Conservation (phyloP, 352 stramenopile species). For the Phytophthora nicotianae region DNA sequence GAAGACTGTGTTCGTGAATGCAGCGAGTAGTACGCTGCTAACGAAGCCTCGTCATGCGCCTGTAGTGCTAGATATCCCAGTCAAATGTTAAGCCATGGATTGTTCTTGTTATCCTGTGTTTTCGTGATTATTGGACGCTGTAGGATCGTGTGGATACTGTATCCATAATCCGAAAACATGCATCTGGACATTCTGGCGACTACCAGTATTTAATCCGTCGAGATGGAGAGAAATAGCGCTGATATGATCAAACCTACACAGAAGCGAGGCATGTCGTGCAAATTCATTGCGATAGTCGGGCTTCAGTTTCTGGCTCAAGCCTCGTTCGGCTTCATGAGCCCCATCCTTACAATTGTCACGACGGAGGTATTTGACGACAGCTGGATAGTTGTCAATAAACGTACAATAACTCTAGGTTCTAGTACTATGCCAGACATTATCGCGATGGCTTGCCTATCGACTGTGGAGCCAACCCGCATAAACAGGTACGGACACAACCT, state of each 20-base stretch:
- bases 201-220: slow-evolving; percentile 5
- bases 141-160: background rate
- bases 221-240: slow-evolving; percentile 9
- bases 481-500: slow-evolving; percentile 21
- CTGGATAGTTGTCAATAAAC: background rate
- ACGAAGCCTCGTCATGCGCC: slow-evolving; percentile 63
- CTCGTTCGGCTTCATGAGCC: slow-evolving; percentile 60
- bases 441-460: slow-evolving; percentile 50
- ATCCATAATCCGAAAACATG: background rate
- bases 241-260: background rate
- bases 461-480: slow-evolving; percentile 48
- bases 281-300: slow-evolving; percentile 47
- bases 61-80: slow-evolving; percentile 79
- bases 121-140: background rate
- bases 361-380: slow-evolving; percentile 46
- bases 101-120: too few relatives aligned
- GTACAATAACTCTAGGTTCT: background rate
- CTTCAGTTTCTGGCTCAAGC: slow-evolving; percentile 57
- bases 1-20: slow-evolving; percentile 90
- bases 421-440: slow-evolving; percentile 72
- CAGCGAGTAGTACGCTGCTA: slow-evolving; percentile 73
- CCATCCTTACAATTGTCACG: slow-evolving; percentile 50
- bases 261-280: slow-evolving; percentile 31
- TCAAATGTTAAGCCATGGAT: slow-evolving; percentile 46
- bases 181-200: too few relatives aligned